Conservation (phyloP, 306 rosid species). For the Dalbergia oliveri region DNA sequence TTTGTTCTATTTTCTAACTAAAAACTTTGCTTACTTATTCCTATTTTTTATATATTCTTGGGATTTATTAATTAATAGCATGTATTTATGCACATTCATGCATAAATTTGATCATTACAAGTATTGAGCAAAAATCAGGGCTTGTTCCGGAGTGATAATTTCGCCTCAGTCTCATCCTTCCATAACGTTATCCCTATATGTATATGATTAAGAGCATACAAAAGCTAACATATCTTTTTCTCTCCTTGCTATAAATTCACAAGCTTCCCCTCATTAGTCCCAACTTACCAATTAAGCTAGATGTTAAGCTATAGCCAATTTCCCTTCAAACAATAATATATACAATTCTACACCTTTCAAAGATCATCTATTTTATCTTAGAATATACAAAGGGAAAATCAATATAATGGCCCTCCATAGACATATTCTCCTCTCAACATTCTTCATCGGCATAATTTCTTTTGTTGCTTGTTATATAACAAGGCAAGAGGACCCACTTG, state of each 20-base stretch:
- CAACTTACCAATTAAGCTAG: conserved; percentile 30
- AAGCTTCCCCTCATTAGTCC: conserved; percentile 27
- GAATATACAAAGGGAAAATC: neutral
- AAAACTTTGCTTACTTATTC: neutral
- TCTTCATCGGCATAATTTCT: conserved; percentile 43
- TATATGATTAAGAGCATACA: neutral
- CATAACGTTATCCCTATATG: conserved; percentile 21
- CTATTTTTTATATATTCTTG: neutral
- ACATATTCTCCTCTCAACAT: conserved; percentile 32
- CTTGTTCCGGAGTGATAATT: conserved; percentile 15
- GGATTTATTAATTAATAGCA: neutral
- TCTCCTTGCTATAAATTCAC: conserved; percentile 50
- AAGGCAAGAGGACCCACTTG: conserved; percentile 53
- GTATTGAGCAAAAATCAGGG: conserved; percentile 41
- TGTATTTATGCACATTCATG: neutral
- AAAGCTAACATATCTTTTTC: neutral
- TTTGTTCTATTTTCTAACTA: neutral
- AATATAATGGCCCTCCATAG: conserved; percentile 50
- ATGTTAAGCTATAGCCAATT: neutral
- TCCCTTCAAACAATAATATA: conserved; percentile 18
- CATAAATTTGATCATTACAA: neutral
- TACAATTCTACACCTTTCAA: neutral
- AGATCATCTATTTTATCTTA: conserved; percentile 15
- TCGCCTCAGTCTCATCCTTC: conserved; percentile 39
- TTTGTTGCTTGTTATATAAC: conserved; percentile 47